A percentile compares a stretch with the other conserved stretches of the same genome.
Conservation (phyloP, 2,329 filamentous ascomycete species). For the Penicillium sp. region DNA sequence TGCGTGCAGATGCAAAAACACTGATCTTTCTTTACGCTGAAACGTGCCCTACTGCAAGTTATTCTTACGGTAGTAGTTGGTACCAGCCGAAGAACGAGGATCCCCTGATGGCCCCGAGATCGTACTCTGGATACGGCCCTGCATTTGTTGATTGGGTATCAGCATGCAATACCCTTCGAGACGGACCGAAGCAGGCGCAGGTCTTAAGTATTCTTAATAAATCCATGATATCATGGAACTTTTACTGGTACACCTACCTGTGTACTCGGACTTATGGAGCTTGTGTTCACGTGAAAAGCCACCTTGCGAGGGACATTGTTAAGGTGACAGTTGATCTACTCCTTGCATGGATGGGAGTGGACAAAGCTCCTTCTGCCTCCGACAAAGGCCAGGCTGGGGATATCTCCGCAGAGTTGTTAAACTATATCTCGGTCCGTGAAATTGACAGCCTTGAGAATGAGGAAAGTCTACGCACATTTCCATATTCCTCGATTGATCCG, state of each 20-base stretch:
- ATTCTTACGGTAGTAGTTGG: too few relatives aligned
- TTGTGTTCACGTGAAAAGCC: neutral
- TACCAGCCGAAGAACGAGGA: neutral
- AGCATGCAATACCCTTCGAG: neutral
- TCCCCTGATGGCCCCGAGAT: neutral
- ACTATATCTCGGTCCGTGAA: neutral
- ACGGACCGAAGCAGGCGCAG: neutral
- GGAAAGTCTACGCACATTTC: too few relatives aligned
- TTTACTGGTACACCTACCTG: neutral
- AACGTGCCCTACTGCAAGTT: too few relatives aligned
- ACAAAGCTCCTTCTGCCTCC: neutral
- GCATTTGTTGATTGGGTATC: neutral
- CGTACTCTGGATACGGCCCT: neutral
- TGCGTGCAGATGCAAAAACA: neutral
- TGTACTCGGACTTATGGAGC: neutral
- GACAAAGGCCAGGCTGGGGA: neutral
- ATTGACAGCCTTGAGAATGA: neutral
- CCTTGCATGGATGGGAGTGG: neutral
- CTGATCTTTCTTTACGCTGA: neutral
- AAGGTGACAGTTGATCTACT: neutral
- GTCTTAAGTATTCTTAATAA: neutral
- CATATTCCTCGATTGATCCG: too few relatives aligned
- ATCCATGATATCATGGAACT: neutral
- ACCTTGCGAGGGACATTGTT: neutral
- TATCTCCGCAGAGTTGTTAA: neutral